Base-by-base conservation (phyloP, 1,139 yeast species). In the Saccharomyces hybrid region DNA sequence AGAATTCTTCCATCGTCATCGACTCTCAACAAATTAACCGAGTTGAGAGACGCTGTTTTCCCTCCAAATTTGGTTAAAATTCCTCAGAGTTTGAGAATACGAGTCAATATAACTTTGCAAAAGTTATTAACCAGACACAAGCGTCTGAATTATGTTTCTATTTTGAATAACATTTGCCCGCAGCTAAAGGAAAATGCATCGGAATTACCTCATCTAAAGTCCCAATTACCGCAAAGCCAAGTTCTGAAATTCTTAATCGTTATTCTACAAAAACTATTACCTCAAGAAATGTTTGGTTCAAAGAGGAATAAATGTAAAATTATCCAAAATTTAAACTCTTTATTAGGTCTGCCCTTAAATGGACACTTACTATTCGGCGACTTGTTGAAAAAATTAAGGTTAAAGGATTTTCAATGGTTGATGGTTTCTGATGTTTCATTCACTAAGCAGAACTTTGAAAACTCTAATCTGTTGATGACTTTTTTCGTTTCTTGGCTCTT, bases 241-340 rank as follows among this genome's bases (percentile, higher is more conserved):
- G 81, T 84, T 0, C 61, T 75, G 0, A 68, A 64, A 49, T 78
- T 81, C 58, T 64, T 79, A 1, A 60, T 77, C 2, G 63, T 73
- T 0, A 56, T 81, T 0, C 55, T 80, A 3, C 79, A 78, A 7
- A 77, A 75, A 53, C 57, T 85, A 0, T 70, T 86, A 32, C 89
- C 93, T 0, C 47, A 65, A 1, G 75, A 72, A 8, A 60, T 79
- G 1, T 79, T 86, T 74, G 96, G 96, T 0, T 68, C 80, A 1
- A 58, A 58, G 1, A 57, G 61, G 5, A 88, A 88, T 63, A 78
- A 79, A 64, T 55, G 74, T 0, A 57, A 66, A 0, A 62, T 87
- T 0, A 65, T 75, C 47, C 60, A 64, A 2, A 67, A 70, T 16
- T 61, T 86, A 0, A 71, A 78, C 0, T 54, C 58, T 4, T 72